Evolutionary conservation across 495 filamentous ascomycete species (phyloP).

Genomic region (Penicilliopsis zonata): DNA sequence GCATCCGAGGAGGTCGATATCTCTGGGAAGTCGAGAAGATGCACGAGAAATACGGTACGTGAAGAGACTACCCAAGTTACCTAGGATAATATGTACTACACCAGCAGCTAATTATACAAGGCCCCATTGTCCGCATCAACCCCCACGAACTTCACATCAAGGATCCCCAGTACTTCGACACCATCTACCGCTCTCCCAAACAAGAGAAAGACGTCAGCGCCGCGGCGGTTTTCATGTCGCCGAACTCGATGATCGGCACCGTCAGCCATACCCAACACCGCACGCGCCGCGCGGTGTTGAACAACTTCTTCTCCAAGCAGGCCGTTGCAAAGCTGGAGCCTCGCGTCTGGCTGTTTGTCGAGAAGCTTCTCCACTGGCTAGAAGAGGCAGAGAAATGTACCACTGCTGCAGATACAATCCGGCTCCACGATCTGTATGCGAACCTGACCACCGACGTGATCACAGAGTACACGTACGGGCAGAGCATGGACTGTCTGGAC

Average conservation of each 20-base stretch:
- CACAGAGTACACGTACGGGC: conserved; percentile 27
- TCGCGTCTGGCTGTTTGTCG: conserved; percentile 30
- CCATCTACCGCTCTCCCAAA: conserved; percentile 20
- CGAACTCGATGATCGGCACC: conserved; percentile 29
- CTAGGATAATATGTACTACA: too few relatives aligned
- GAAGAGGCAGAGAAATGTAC: too few relatives aligned
- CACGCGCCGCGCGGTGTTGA: conserved; percentile 28
- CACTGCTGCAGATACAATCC: too few relatives aligned
- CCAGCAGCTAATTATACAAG: too few relatives aligned
- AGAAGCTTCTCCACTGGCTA: too few relatives aligned
- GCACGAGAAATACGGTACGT: background rate
- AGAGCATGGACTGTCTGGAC: conserved; percentile 14
- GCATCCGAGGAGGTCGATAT: background rate
- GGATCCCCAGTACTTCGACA: conserved; percentile 26
- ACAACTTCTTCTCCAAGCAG: conserved; percentile 39
- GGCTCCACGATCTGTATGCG: conserved; percentile 11
- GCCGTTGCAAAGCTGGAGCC: conserved; percentile 29
- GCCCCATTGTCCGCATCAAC: conserved; percentile 31
- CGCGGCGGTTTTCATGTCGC: conserved; percentile 11
- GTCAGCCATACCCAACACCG: conserved; percentile 34
- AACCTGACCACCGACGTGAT: conserved; percentile 28
- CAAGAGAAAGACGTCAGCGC: conserved; percentile 24
- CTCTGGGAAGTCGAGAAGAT: conserved; percentile 1
- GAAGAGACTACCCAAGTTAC: too few relatives aligned
- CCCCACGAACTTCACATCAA: conserved; percentile 26